Conservation (phyloP, 331 rosid genomes). For the Ulmus americana region DNA sequence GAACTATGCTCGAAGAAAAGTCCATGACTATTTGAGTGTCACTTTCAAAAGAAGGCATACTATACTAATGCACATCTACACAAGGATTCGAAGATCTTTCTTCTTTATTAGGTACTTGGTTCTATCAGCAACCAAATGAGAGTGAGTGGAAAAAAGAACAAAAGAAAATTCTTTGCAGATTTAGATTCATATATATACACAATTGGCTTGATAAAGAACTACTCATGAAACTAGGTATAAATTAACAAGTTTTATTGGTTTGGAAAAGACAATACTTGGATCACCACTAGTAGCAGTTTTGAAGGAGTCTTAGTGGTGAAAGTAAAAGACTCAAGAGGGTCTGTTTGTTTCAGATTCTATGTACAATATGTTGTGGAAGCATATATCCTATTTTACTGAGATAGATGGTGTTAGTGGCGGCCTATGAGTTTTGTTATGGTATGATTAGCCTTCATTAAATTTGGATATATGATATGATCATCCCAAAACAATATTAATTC, state of each 20-base stretch:
- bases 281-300: slow-evolving; percentile 4
- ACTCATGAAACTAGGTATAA: background rate
- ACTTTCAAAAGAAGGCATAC: background rate
- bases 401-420: background rate
- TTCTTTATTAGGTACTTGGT: background rate
- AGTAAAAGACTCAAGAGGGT: background rate
- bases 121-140: background rate
- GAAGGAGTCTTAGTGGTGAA: background rate
- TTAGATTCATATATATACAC: slow-evolving; percentile 2
- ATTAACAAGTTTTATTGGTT: background rate
- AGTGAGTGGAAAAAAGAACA: slow-evolving; percentile 13
- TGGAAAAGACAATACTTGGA: background rate
- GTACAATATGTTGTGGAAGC: too few species aligned
- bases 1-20: background rate
- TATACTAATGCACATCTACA: background rate
- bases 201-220: background rate
- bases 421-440: background rate
- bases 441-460: background rate
- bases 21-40: background rate
- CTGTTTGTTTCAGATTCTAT: background rate
- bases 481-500: too few species aligned
- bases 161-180: slow-evolving; percentile 6
- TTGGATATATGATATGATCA: background rate
- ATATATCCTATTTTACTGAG: background rate
- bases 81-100: background rate